Conservation (phyloP, 495 filamentous ascomycete species). For the Aspergillus sclerotiicarbonarius region DNA sequence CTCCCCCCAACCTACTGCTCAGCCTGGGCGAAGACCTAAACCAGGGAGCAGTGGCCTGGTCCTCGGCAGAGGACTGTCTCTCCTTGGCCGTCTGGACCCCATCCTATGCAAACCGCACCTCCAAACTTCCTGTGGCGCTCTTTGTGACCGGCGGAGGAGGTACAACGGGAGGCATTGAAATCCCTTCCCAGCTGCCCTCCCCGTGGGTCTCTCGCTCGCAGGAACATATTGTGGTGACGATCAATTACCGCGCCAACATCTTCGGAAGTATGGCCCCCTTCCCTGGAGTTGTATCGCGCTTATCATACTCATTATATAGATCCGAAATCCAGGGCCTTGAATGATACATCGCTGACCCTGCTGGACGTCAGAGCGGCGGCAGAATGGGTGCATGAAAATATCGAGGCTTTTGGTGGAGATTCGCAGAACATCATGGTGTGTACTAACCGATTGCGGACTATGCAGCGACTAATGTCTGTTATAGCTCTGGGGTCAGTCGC, state of each 20-base stretch:
- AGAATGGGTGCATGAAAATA: conserved; percentile 53
- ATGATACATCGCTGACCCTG: conserved; percentile 46
- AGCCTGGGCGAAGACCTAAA: conserved; percentile 12
- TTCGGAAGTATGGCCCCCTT: conserved; percentile 27
- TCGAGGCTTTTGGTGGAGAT: conserved; percentile 60
- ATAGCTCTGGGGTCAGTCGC: conserved; percentile 42
- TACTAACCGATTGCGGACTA: background rate
- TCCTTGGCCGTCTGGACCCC: conserved; percentile 23
- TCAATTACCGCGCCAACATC: conserved; percentile 41
- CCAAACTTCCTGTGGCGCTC: conserved; percentile 18
- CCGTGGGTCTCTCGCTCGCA: conserved; percentile 46
- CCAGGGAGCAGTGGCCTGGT: conserved; percentile 17
- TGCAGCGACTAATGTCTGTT: conserved; percentile 2
- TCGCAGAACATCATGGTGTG: conserved; percentile 34
- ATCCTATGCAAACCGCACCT: conserved; percentile 2
- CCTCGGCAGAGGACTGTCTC: conserved; percentile 21
- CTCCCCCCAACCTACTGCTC: conserved; percentile 11
- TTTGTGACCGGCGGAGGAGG: conserved; percentile 19
- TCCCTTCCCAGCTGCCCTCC: conserved; percentile 43
- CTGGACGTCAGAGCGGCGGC: conserved; percentile 60
- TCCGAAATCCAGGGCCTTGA: conserved; percentile 21
- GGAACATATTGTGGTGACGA: conserved; percentile 51
- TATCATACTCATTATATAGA: conserved; percentile 2
- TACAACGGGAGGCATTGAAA: conserved; percentile 35
- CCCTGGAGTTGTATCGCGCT: conserved; percentile 17